Evolutionary conservation across 2,329 filamentous ascomycete genomes (phyloP).

Genomic region (Fusarium euwallaceae): DNA sequence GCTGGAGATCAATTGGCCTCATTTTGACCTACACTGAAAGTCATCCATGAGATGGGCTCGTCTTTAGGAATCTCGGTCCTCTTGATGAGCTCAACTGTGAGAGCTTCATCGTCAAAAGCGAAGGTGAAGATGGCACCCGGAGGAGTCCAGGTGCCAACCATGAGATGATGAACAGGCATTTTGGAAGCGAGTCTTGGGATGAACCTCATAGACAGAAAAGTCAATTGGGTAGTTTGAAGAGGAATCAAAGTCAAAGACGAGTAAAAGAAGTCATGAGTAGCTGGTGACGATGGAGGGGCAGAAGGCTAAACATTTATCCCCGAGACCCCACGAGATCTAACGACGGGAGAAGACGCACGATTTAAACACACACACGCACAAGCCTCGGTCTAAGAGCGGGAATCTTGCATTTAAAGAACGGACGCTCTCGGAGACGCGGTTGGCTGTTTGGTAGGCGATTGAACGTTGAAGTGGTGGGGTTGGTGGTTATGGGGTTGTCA

Average conservation of each 20-base stretch:
- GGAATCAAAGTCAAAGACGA: background rate
- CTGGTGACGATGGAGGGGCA: constrained; percentile 26
- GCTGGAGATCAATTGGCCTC: background rate
- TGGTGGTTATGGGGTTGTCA: constrained; percentile 13
- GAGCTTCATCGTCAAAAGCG: constrained; percentile 84
- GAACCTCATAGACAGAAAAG: background rate
- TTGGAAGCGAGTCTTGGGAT: constrained; percentile 44
- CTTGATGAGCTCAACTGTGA: constrained; percentile 81
- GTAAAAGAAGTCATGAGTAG: background rate
- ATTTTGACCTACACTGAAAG: constrained; percentile 75
- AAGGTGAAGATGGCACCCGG: constrained; percentile 92
- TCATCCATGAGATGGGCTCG: constrained; percentile 95
- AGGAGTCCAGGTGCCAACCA: constrained; percentile 93
- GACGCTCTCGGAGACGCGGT: background rate
- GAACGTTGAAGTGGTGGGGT: constrained; percentile 12
- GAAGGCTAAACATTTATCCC: constrained; percentile 49
- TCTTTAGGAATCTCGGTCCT: constrained; percentile 84
- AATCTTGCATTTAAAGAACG: background rate
- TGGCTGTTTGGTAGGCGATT: background rate
- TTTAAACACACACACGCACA: background rate
- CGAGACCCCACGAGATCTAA: constrained; percentile 27
- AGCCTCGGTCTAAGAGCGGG: background rate
- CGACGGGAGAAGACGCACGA: background rate
- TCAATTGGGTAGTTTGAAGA: background rate
- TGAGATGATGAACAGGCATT: constrained; percentile 87